Base-by-base conservation (phyloP, 2,329 filamentous ascomycete genomes). In the Ceratocystis destructans region DNA sequence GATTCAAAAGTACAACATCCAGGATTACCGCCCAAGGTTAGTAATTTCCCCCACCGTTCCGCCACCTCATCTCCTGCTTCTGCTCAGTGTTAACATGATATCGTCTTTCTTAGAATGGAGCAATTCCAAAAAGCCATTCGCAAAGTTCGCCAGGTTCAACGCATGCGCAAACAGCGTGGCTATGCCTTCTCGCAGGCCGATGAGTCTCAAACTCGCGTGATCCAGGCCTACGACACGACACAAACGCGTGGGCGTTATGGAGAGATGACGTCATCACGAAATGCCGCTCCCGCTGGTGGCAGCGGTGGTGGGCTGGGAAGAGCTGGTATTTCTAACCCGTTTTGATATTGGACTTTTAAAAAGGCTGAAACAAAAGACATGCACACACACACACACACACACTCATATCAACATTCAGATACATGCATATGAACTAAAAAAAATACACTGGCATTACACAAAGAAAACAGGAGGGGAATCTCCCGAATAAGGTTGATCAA, bases 1-100 rank as follows among this genome's bases (percentile, higher is more conserved):
- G 79, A 99, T 99, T 71, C 94, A 99, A 76, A 99, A 99, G 78
- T 99, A 97, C 79, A 99, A 99, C 72, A 96, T 99, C 68, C 94
- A 99, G 78, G 94, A 99, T 78, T 99, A 99, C 77, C 83, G 94
- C 73, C 94, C 94, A 69, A 87, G 94, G 89, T 92, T 83, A 71
- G 82, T 79, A 63, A 25, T 28, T 48, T 20, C 8, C 20, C 20
- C 5, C 28, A 5, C 50, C 2, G 46, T 48, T n/a, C 33, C 66
- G 8, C 44, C 20, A 68, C 61, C 61, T 45, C 8, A 12, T 57
- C 15, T 15, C 62, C 17, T 28, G 4, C 50, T 55, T 55, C 15
- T 5, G 5, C 50, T 55, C 50, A 28, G 20, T 25, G 25, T 1
- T 25, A 22, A 25, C 25, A 33, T 65, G 45, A 55, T 67, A 22